Percentiles rank a stretch among this genome's conserved stretches.
Conservation (phyloP, 805 yeast genomes). For the Starmera caribaea region DNA sequence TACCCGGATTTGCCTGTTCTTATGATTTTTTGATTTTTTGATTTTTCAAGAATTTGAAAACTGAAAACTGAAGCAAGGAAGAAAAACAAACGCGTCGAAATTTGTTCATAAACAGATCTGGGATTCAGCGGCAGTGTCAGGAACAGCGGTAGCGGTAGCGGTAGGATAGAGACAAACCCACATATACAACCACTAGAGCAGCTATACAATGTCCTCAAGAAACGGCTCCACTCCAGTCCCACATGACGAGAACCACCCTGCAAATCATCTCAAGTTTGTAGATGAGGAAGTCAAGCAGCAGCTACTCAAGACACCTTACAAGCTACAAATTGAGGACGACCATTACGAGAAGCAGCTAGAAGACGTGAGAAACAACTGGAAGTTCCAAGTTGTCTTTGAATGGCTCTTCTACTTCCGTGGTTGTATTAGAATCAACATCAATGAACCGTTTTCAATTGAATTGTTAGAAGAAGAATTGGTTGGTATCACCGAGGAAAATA, state of each 20-base stretch:
- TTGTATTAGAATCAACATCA: conserved; percentile 31
- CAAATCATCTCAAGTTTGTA: conserved; percentile 13
- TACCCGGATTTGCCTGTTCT: no score
- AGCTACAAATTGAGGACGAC: conserved; percentile 28
- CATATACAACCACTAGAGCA: no score
- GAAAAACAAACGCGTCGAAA: no score
- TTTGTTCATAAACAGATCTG: no score
- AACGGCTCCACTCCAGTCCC: conserved; percentile 14
- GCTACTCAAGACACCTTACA: conserved; percentile 29
- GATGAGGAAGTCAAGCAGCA: conserved; percentile 26
- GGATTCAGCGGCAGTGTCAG: no score
- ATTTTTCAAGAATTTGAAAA: no score
- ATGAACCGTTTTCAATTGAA: conserved; percentile 48
- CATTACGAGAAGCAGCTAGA: conserved; percentile 20
- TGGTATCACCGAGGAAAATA: conserved; percentile 29
- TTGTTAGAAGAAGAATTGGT: conserved; percentile 52
- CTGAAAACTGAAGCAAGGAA: no score
- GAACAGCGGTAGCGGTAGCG: no score
- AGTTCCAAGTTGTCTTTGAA: conserved; percentile 33
- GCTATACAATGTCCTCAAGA: no score
- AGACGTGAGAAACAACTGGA: conserved; percentile 26
- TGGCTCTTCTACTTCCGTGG: conserved; percentile 51
- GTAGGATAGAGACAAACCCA: no score
- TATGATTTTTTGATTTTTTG: no score
- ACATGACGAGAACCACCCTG: conserved; percentile 17